A percentile compares a stretch with the other conserved stretches of the same genome.
phyloP scores from a whole-genome alignment of 805 yeast species.

The Citeromyces nyonsensis region DNA sequence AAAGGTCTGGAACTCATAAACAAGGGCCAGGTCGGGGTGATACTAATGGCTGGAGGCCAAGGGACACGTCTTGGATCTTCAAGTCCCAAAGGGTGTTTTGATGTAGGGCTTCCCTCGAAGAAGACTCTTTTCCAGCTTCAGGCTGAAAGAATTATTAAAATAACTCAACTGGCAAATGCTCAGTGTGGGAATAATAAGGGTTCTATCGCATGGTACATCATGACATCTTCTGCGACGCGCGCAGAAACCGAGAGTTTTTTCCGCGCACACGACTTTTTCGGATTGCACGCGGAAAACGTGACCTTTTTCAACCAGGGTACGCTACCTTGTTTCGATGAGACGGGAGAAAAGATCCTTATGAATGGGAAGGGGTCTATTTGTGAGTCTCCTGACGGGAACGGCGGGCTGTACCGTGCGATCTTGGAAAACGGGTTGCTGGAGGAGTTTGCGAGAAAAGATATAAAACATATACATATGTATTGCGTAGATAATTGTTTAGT shows the following conservation, averaged over 20 bases:
- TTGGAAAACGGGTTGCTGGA: conserved; percentile 43
- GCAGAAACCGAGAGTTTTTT: conserved; percentile 62
- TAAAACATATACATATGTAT: conserved; percentile 88
- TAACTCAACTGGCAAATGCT: conserved; percentile 38
- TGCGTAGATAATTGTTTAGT: conserved; percentile 93
- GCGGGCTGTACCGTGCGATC: conserved; percentile 86
- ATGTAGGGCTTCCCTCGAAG: conserved; percentile 71
- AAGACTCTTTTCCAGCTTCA: conserved; percentile 85
- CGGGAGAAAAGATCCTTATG: conserved; percentile 58
- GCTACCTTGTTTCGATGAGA: conserved; percentile 68
- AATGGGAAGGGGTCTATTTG: conserved; percentile 40
- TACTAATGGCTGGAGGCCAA: conserved; percentile 97
- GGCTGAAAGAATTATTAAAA: conserved; percentile 63
- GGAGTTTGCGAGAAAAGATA: conserved; percentile 52
- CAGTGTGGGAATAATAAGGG: conserved; percentile 9
- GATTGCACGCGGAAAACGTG: conserved; percentile 43
- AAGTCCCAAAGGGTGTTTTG: conserved; percentile 87
- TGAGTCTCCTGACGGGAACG: conserved; percentile 95
- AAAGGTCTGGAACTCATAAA: conserved; percentile 57
- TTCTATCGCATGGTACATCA: conserved; percentile 70
- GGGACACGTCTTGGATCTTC: conserved; percentile 89
- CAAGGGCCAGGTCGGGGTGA: conserved; percentile 67
- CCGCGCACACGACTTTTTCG: conserved; percentile 47
- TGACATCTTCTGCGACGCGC: conserved; percentile 90
- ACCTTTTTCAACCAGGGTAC: conserved; percentile 89